These are phyloP conservation scores for Eucalyptus camaldulensis DNA, from an alignment of 345 rosid genomes.

Conservation along the genomic window DNA sequence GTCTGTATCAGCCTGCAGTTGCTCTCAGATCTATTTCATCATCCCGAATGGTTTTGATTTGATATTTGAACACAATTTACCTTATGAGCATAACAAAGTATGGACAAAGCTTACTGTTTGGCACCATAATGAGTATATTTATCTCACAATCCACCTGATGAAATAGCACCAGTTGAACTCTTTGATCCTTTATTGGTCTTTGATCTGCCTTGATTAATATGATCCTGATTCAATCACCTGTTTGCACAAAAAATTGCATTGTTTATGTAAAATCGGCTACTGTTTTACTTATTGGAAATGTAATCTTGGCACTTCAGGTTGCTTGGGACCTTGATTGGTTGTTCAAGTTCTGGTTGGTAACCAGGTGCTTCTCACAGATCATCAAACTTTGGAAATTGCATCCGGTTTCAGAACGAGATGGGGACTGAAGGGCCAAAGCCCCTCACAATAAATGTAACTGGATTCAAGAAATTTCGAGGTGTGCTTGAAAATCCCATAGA, in stretches of 20 bases:
- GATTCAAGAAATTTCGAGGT: constrained; percentile 71
- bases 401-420: constrained; percentile 21
- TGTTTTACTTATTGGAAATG: background rate
- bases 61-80: background rate
- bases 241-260: background rate
- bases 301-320: background rate
- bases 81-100: background rate
- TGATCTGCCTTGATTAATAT: background rate
- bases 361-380: background rate
- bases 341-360: background rate
- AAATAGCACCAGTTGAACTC: background rate
- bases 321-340: background rate
- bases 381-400: constrained; percentile 22
- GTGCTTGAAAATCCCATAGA: constrained; percentile 73
- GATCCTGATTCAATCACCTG: background rate
- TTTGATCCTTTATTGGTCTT: background rate
- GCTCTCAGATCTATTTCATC: background rate
- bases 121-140: background rate
- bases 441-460: constrained; percentile 53
- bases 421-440: constrained; percentile 65
- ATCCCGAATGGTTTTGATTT: background rate
- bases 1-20: background rate
- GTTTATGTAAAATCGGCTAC: background rate
- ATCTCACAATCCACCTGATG: background rate
- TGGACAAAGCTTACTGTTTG: background rate